Evolutionary conservation across 2,329 filamentous ascomycete species (phyloP).

Genomic region (Chaetomiaceae sp.): DNA sequence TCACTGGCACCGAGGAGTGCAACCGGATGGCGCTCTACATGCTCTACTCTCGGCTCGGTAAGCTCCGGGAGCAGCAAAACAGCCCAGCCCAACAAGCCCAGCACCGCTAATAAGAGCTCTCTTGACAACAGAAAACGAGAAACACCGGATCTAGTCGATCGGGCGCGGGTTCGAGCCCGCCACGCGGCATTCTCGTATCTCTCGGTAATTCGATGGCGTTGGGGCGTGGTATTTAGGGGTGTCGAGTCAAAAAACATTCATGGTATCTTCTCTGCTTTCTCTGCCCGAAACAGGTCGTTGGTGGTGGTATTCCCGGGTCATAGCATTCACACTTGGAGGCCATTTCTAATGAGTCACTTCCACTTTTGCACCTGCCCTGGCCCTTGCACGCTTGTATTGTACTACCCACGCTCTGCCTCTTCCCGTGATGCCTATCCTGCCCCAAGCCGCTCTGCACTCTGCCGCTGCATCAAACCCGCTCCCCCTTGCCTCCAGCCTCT

Average conservation of each 20-base stretch:
- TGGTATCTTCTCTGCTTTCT: slow-evolving; percentile 18
- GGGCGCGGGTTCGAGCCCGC: neutral
- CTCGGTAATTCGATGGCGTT: slow-evolving; percentile 17
- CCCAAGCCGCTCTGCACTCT: too few species aligned
- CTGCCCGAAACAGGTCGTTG: slow-evolving; percentile 12
- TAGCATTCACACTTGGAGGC: slow-evolving; percentile 16
- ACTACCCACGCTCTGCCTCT: neutral
- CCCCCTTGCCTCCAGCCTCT: too few species aligned
- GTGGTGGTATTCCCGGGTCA: slow-evolving; percentile 19
- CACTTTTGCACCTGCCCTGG: slow-evolving; percentile 10
- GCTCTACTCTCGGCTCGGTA: slow-evolving; percentile 95
- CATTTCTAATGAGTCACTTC: slow-evolving; percentile 19
- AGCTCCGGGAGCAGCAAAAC: slow-evolving; percentile 34
- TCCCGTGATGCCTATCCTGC: slow-evolving; percentile 3
- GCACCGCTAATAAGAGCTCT: slow-evolving; percentile 14
- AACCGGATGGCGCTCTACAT: slow-evolving; percentile 99
- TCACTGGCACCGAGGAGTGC: slow-evolving; percentile 95
- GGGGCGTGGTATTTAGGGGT: slow-evolving; percentile 3
- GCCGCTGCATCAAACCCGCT: too few species aligned
- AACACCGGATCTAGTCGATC: slow-evolving; percentile 59
- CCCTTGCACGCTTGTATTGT: neutral
- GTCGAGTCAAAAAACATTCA: slow-evolving; percentile 16
- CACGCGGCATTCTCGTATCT: neutral
- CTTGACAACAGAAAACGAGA: slow-evolving; percentile 61
- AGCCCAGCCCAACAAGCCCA: neutral